Percentiles rank a stretch among this genome's conserved stretches.
Conservation (phyloP, 192 early-diverging fungal species). For the Backusella australiensis region DNA sequence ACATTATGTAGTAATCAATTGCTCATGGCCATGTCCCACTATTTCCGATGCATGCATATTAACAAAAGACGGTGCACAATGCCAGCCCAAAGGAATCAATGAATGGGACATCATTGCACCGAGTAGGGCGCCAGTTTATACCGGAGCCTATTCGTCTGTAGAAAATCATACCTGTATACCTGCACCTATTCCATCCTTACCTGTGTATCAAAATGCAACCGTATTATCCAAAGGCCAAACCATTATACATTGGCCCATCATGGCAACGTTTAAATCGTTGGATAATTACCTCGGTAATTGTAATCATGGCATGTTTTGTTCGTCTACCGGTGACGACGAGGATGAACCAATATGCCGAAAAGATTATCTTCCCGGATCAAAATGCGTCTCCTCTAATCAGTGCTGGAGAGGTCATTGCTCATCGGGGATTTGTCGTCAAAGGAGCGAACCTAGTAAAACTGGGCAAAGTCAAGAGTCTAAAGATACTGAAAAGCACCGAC, state of each 20-base stretch:
- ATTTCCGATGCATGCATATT: neutral
- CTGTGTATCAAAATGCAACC: neutral
- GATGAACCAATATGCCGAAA: neutral
- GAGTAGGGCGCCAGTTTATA: neutral
- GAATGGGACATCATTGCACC: neutral
- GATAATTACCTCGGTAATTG: neutral
- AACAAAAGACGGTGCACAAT: neutral
- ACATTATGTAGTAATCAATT: slow-evolving; percentile 1
- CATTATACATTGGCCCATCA: neutral
- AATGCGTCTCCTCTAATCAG: neutral
- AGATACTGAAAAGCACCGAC: neutral
- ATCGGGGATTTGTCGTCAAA: neutral
- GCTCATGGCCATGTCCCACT: slow-evolving; percentile 23
- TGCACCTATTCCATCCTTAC: neutral
- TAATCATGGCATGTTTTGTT: neutral
- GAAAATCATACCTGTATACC: neutral
- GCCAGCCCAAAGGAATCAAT: neutral
- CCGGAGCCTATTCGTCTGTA: neutral
- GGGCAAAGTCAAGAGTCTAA: neutral
- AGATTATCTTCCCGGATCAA: too few relatives aligned
- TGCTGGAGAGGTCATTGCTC: neutral
- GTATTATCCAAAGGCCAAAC: neutral
- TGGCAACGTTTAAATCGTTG: neutral
- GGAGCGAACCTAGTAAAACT: too few relatives aligned
- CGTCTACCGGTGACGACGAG: neutral